Evolutionary conservation across 495 filamentous ascomycete genomes (phyloP).

Genomic region (Penicillium atrosanguineum): DNA sequence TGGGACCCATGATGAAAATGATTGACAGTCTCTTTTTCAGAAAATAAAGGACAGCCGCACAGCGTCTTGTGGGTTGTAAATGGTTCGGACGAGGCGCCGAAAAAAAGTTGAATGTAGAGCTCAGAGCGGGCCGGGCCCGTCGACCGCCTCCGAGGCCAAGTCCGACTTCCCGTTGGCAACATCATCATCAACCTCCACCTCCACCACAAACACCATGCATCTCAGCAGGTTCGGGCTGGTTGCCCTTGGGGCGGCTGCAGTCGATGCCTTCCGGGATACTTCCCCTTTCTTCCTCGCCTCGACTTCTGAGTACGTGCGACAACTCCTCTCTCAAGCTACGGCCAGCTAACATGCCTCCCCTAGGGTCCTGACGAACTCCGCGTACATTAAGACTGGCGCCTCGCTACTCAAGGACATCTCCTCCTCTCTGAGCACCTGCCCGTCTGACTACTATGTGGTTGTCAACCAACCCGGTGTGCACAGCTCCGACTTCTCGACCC

Average conservation of each 20-base stretch:
- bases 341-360: constrained; percentile 30
- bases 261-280: constrained; percentile 74
- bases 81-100: constrained; percentile 7
- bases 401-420: constrained; percentile 31
- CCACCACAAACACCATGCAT: constrained; percentile 53
- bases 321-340: constrained; percentile 13
- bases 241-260: constrained; percentile 57
- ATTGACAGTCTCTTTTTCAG: not conserved
- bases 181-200: constrained; percentile 21
- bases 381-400: constrained; percentile 42
- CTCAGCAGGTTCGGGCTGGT: constrained; percentile 57
- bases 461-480: constrained; percentile 76
- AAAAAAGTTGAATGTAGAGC: constrained; percentile 26
- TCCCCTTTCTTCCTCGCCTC: constrained; percentile 87
- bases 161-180: constrained; percentile 30
- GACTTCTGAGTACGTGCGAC: constrained; percentile 63
- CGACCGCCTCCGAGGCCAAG: constrained; percentile 33
- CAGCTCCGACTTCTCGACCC: constrained; percentile 58
- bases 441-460: constrained; percentile 75
- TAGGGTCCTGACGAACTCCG: constrained; percentile 45
- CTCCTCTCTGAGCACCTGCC: constrained; percentile 59
- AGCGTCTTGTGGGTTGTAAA: constrained; percentile 4
- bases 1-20: constrained; percentile 37
- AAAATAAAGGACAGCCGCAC: not conserved
- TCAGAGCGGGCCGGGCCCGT: constrained; percentile 24